Evolutionary conservation across 139 green algal species (phyloP).

Genomic region (Chlorella sp.): DNA sequence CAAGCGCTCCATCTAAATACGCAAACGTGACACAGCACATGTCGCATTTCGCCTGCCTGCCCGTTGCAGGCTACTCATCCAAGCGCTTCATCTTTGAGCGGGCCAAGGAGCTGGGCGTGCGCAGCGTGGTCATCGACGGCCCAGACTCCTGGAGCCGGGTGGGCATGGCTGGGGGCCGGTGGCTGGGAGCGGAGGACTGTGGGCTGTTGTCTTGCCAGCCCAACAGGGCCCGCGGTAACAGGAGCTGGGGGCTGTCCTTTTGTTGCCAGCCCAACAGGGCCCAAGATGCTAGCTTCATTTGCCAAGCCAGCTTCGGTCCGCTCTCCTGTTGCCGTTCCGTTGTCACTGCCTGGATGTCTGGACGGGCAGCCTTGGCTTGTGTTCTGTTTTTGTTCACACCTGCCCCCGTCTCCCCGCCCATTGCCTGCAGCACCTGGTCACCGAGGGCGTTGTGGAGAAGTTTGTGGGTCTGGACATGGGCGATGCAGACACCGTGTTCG

Average conservation of each 20-base stretch:
- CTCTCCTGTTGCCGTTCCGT: too few species aligned
- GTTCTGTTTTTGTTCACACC: too few species aligned
- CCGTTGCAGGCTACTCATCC: constrained; percentile 32
- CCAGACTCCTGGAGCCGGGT: constrained; percentile 74
- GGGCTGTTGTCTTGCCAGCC: not conserved
- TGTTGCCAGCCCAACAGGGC: too few species aligned
- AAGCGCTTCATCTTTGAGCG: constrained; percentile 94
- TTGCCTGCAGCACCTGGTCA: constrained; percentile 59
- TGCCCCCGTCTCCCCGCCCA: too few species aligned
- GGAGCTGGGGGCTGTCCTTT: too few species aligned
- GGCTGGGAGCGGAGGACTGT: not conserved
- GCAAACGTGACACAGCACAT: not conserved
- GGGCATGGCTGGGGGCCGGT: constrained; percentile 5
- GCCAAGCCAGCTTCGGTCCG: too few species aligned
- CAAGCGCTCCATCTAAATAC: too few species aligned
- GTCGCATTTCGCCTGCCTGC: not conserved
- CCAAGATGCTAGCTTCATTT: too few species aligned
- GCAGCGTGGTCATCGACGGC: constrained; percentile 81
- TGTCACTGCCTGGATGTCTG: too few species aligned
- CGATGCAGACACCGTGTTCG: constrained; percentile 82
- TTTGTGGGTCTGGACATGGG: constrained; percentile 88
- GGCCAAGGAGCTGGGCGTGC: constrained; percentile 82
- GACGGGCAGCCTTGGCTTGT: too few species aligned
- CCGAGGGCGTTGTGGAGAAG: constrained; percentile 79
- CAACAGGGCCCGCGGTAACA: not conserved